These are phyloP conservation scores for Gossypium thurberi DNA, from an alignment of 345 rosid genomes.

Conservation along the genomic window DNA sequence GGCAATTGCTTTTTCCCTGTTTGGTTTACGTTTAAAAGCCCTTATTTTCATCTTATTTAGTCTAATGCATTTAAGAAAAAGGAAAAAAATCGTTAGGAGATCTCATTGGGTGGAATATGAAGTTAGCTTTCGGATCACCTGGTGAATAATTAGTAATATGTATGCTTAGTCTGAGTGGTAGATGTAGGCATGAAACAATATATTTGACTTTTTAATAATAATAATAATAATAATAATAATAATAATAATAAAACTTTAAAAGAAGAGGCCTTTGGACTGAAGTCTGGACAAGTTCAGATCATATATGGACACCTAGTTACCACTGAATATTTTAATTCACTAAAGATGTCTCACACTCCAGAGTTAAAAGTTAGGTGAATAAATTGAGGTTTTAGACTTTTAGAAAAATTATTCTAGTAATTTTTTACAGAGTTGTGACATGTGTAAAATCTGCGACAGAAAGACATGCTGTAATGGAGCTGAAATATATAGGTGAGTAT, in stretches of 20 bases:
- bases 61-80: background rate
- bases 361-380: background rate
- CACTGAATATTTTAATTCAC: background rate
- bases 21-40: background rate
- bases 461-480: background rate
- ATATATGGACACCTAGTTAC: background rate
- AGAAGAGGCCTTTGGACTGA: background rate
- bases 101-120: background rate
- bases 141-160: background rate
- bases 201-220: background rate
- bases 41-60: background rate
- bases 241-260: background rate
- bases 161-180: background rate
- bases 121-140: background rate
- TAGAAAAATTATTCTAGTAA: background rate
- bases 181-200: background rate
- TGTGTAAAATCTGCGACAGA: background rate
- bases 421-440: background rate
- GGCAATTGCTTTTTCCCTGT: background rate
- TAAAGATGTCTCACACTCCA: background rate
- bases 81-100: background rate
- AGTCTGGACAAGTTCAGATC: background rate
- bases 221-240: too few relatives aligned
- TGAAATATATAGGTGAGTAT: background rate
- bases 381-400: constrained; percentile 1